Evolutionary conservation across 345 rosid species (phyloP), one percentile per base, ranked within the genome.

Genomic region (Alliaria petiolata): DNA sequence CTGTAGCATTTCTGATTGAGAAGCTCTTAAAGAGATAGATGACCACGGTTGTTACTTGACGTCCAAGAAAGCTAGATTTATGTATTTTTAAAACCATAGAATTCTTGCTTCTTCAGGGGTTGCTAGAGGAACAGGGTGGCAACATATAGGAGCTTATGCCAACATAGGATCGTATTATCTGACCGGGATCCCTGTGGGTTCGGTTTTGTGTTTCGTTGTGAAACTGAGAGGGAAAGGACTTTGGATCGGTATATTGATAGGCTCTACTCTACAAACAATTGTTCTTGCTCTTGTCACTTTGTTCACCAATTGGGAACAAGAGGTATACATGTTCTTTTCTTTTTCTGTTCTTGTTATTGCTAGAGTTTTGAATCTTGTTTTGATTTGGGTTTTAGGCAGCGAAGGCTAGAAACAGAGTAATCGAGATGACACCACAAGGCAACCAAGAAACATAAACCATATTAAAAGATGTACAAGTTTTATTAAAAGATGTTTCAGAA

Each of bases 91-190:
- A 20, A 72, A 53, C 50, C 17, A 15, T 45, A 38, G 7, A 36
- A 45, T 28, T 42, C n/a, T 30, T 26, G 22, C n/a, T 70, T 36
- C 8, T 43, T 50, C 69, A 84, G 96, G 92, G 30, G 65, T 85
- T 28, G 89, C 87, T 2, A 86, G 93, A 71, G 96, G 93, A 50
- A 34, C 80, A 33, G 89, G 96, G 3, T 81, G 91, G 91, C 93
- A 90, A 73, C 62, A 80, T 35, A 76, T 81, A 17, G 93, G 87
- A 55, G 91, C 84, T 1, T 86, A 79, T 44, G 70, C 86, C 14
- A 90, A 86, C 57, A 74, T 87, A 5, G 93, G 82, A 15, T 86
- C 93, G 1, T 87, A 52, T 57, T 90, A 87, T 71, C 52, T 83
- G 0, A 81, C 74, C 2, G 93, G 93, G 59, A 72, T 90, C 26